phyloP scores from a whole-genome alignment of 352 stramenopile species.

The Salisapilia sapeloensis region DNA sequence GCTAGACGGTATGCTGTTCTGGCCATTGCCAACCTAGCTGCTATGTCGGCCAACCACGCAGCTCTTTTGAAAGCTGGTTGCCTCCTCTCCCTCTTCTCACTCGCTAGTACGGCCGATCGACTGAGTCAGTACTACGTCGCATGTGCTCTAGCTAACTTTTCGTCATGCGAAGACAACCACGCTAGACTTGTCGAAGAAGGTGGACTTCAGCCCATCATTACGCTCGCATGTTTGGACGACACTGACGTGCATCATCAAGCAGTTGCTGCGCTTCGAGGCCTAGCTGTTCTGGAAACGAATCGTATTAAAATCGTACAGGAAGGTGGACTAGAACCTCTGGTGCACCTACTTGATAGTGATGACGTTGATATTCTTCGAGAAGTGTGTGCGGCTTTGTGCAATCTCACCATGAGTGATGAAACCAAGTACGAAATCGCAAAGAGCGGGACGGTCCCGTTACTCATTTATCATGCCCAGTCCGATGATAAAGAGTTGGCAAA shows the following conservation, averaged over 20 bases:
- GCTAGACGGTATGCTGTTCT: slow-evolving; percentile 87
- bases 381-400: slow-evolving; percentile 87
- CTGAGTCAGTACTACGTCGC: slow-evolving; percentile 92
- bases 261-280: slow-evolving; percentile 84
- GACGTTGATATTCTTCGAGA: slow-evolving; percentile 91
- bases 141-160: slow-evolving; percentile 90
- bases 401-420: slow-evolving; percentile 90
- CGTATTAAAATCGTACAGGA: slow-evolving; percentile 96
- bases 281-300: slow-evolving; percentile 82
- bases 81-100: slow-evolving; percentile 82
- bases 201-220: slow-evolving; percentile 90
- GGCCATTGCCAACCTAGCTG: slow-evolving; percentile 89
- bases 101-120: slow-evolving; percentile 87
- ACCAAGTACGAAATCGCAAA: slow-evolving; percentile 97
- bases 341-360: slow-evolving; percentile 75
- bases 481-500: slow-evolving; percentile 87
- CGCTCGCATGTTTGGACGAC: slow-evolving; percentile 81
- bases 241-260: slow-evolving; percentile 91
- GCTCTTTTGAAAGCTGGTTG: slow-evolving; percentile 85
- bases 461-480: slow-evolving; percentile 85
- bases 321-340: slow-evolving; percentile 87
- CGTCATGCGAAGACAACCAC: slow-evolving; percentile 87
- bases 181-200: slow-evolving; percentile 89
- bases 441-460: slow-evolving; percentile 75
- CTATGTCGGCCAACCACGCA: slow-evolving; percentile 90